Evolutionary conservation across 2,329 filamentous ascomycete species (phyloP).

Genomic region (Xylaria sp.): DNA sequence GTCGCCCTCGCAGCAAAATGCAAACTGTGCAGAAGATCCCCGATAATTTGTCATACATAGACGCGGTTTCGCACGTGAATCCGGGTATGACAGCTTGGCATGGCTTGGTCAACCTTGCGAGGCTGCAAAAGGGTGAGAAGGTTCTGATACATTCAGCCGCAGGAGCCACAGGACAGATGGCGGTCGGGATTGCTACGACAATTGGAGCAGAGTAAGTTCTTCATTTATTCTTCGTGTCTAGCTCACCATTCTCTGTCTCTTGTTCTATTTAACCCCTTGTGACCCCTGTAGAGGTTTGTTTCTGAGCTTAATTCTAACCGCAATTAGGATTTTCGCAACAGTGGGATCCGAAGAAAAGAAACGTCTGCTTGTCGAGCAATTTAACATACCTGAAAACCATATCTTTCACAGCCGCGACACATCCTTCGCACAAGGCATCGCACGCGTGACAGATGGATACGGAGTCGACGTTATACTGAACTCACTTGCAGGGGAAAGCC

Average conservation of each 20-base stretch:
- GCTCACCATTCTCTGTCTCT: too few species aligned
- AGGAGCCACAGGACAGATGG: constrained; percentile 17
- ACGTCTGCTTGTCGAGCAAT: neutral
- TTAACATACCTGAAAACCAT: neutral
- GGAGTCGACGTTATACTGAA: constrained; percentile 43
- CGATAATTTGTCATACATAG: neutral
- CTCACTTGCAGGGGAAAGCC: constrained; percentile 44
- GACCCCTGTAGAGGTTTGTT: too few species aligned
- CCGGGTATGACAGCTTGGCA: neutral
- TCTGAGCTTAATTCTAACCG: too few species aligned
- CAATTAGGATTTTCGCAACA: constrained; percentile 19
- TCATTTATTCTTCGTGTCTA: too few species aligned
- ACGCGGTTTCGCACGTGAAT: neutral
- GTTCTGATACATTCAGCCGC: constrained; percentile 18
- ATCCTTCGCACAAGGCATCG: constrained; percentile 1
- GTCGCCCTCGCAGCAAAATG: neutral
- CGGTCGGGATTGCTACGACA: constrained; percentile 9
- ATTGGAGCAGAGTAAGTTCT: constrained; percentile 19
- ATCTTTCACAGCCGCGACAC: constrained; percentile 21
- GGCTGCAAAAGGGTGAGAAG: neutral
- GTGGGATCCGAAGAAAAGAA: constrained; percentile 15
- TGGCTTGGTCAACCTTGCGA: neutral
- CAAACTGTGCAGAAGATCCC: neutral
- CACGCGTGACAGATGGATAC: neutral
- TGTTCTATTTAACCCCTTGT: too few species aligned